Evolutionary conservation across 108 stramenopile species (phyloP), one percentile per base, ranked within the genome.

Genomic region (Stephanodiscus minutulus): DNA sequence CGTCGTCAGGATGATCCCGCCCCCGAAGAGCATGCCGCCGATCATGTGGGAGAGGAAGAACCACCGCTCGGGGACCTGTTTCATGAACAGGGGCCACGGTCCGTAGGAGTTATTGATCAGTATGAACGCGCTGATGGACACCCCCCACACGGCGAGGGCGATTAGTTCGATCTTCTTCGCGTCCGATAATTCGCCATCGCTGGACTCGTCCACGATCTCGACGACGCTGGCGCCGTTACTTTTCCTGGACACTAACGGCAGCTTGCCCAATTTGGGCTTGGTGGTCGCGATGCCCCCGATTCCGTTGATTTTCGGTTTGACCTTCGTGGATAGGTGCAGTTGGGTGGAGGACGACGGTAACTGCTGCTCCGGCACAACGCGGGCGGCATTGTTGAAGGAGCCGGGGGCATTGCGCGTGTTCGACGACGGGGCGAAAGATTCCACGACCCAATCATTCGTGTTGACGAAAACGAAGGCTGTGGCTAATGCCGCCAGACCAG

Each of bases 21-120:
- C 86, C 0, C 84, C 86, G 37, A 87, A 87, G 4, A 87, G 54
- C 86, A 87, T 87, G 0, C 86, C 81, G 15, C 81, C 83, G 25
- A 85, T 65, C 77, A 82, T 79, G 66, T 87, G 86, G 39, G 33
- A 52, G 6, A 87, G 70, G 54, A 87, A 85, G 60, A 76, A 84
- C 20, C 70, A 29, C 1, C 84, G 71, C 33, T 87, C 81, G 9
- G 84, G 84, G 5, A 87, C 68, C 0, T 47, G 7, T 29, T 75
- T 79, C 72, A 85, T 78, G 49, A 73, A 47, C n/a, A 72, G 43
- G 0, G 86, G 86, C 77, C 77, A 87, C 13, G 86, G 86, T 49
- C 87, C 84, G 55, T 49, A 58, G 53, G 72, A 77, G 39, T 85
- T 83, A 48, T 86, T 86, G 41, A 79, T 77, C 50, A 83, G 54